Evolutionary conservation across 805 yeast genomes (phyloP).

Genomic region (Zygosaccharomyces bailii): DNA sequence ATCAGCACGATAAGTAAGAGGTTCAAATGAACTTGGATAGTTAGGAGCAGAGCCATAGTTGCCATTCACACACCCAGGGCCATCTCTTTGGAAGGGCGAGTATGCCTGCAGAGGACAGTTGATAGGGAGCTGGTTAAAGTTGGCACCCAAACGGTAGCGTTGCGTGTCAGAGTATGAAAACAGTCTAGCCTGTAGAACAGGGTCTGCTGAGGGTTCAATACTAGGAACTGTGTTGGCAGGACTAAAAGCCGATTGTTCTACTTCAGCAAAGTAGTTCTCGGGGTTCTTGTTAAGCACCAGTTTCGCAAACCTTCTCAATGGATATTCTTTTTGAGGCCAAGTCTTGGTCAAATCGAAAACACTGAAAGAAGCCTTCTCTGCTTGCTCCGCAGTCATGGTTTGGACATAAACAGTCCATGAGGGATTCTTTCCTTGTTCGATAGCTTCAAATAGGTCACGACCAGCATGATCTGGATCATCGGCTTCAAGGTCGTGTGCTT

Average conservation of each 20-base stretch:
- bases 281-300: slow-evolving; percentile 79
- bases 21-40: slow-evolving; percentile 47
- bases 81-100: slow-evolving; percentile 56
- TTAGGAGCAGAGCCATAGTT: slow-evolving; percentile 48
- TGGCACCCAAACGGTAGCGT: slow-evolving; percentile 70
- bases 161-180: slow-evolving; percentile 85
- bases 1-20: slow-evolving; percentile 15
- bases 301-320: slow-evolving; percentile 81
- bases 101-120: slow-evolving; percentile 64
- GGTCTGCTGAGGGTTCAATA: slow-evolving; percentile 78
- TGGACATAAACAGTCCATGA: slow-evolving; percentile 84
- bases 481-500: slow-evolving; percentile 65
- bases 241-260: slow-evolving; percentile 81
- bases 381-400: slow-evolving; percentile 80
- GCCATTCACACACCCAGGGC: slow-evolving; percentile 45
- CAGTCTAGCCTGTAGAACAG: slow-evolving; percentile 76
- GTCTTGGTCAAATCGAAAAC: slow-evolving; percentile 89
- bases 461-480: slow-evolving; percentile 80
- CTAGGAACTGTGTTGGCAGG: slow-evolving; percentile 82
- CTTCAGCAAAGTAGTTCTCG: slow-evolving; percentile 80
- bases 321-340: slow-evolving; percentile 87
- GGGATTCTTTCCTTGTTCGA: slow-evolving; percentile 74
- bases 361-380: slow-evolving; percentile 69
- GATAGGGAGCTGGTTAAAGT: slow-evolving; percentile 83
- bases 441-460: slow-evolving; percentile 73